Base-by-base conservation (phyloP, 805 yeast genomes). In the Clavispora carvajalis region DNA sequence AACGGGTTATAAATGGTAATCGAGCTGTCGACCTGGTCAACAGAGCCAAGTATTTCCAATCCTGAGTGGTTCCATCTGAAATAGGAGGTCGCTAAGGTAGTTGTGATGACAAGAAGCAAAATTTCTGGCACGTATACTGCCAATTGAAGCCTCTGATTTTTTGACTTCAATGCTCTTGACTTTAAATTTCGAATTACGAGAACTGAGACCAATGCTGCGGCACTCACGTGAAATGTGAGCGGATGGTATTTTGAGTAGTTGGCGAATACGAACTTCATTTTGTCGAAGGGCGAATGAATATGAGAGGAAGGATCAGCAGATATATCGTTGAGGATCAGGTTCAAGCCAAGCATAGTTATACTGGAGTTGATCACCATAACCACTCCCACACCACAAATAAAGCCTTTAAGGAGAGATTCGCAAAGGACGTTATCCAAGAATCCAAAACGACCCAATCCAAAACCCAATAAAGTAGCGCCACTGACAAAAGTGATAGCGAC, bases 41-140 rank as follows among this genome's bases (percentile, higher is more conserved):
- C 76, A 16, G 69, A 69, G 1, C 97, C 98, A 8, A 91, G 74
- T 6, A 89, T 74, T 5, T 71, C 73, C 15, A 93, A 74, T 0
- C 85, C 89, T 58, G 37, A 52, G 45, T 34, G 68, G 37, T 72
- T 71, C 68, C 85, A 77, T n/a, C 69, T 58, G 43, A 62, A 68
- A 26, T 48, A 38, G 2, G 59, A 55, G 7, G 85, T 77, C 7
- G 84, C 55, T 3, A 76, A 40, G 0, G 90, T 79, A 0, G 84
- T 69, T 0, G 77, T 53, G 0, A 79, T 64, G 1, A 91, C 89
- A n/a, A 85, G 83, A 4, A 84, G 52, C 42, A 91, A 65, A 28
- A 91, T 90, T 49, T 91, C 98, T 0, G 99, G 98, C 23, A 93
- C 60, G 44, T 83, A 85, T 0, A 80, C 71, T 9, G 78, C 71